Base-by-base conservation (phyloP, 805 yeast species). In the Cyberlindnera saturnus region DNA sequence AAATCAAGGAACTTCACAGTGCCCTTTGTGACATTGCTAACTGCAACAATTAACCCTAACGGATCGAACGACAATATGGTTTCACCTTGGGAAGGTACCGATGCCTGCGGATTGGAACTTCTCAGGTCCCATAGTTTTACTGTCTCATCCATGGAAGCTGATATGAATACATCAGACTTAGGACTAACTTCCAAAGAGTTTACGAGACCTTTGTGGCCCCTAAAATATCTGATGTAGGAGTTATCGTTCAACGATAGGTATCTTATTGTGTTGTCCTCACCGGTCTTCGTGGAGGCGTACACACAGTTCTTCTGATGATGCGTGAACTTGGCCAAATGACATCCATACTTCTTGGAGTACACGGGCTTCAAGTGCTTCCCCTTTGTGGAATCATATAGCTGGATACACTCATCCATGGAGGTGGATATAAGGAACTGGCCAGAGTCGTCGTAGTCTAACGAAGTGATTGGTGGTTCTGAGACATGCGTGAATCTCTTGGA, bases 281-380 rank as follows among this genome's bases (percentile, higher is more conserved):
- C 75, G 6, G 13, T 15, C 1, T 79, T 77, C 0, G 98, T 88
- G 5, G 96, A 85, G 1, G 95, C 89, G 59, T 85, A 86, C 14
- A 91, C 70, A 55, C 93, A 82, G 53, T 81, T 80, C 44, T 75
- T 71, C 36, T 79, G 81, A 35, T 75, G 73, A 56, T 84, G 95
- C 1, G 96, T 81, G 61, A 93, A 93, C 37, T 79, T 71, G 3
- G 96, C 96, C 32, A 86, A 64, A 56, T 87, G 89, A 44, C 89
- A 86, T 1, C 99, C 99, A 55, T 93, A 93, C 59, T 93, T 93
- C 65, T 89, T 90, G 26, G 93, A 82, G 46, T 77, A 82, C 8
- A 86, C 74, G 4, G 88, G 77, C 53, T 82, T 85, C 36, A 73
- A 55, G 48, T 80, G 84, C 42, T 74, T 70, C 6, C 96, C 97